A percentile compares a stretch with the other conserved stretches of the same genome.
phyloP scores from a whole-genome alignment of 2,329 filamentous ascomycete genomes.

The Trichoderma sp. region DNA sequence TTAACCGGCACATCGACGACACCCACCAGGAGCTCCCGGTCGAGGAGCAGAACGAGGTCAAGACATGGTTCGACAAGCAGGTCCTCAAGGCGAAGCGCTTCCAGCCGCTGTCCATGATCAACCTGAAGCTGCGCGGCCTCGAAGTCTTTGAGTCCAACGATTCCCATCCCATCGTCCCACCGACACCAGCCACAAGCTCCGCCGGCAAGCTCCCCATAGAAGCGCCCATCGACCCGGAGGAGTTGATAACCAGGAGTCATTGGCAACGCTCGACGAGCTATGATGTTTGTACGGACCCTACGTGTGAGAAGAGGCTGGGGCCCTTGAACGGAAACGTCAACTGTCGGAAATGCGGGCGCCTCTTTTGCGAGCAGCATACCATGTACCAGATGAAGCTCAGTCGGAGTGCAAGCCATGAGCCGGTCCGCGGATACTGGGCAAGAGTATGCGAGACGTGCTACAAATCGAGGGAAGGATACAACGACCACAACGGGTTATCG shows the following conservation, averaged over 20 bases:
- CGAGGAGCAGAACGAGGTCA: constrained; percentile 88
- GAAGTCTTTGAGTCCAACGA: constrained; percentile 95
- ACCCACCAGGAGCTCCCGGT: constrained; percentile 86
- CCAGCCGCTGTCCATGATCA: constrained; percentile 85
- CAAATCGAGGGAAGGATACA: constrained; percentile 94
- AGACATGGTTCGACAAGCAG: constrained; percentile 95
- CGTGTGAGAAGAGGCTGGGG: constrained; percentile 79
- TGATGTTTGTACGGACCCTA: constrained; percentile 84
- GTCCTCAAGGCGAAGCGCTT: constrained; percentile 92
- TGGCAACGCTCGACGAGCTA: constrained; percentile 79
- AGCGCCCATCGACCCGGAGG: constrained; percentile 72
- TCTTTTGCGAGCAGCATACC: constrained; percentile 97
- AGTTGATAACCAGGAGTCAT: constrained; percentile 82
- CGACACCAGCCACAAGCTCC: constrained; percentile 34
- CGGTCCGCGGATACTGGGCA: constrained; percentile 87
- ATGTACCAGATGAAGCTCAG: constrained; percentile 99
- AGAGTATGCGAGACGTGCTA: constrained; percentile 98
- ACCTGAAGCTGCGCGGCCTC: constrained; percentile 89
- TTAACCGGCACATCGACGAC: constrained; percentile 86
- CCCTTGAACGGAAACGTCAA: constrained; percentile 83
- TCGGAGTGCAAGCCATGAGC: constrained; percentile 84
- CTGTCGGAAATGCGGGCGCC: constrained; percentile 85
- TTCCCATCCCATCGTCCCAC: constrained; percentile 47
- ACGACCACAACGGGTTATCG: constrained; percentile 75
- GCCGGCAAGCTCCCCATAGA: constrained; percentile 49